Conservation (phyloP, 2,329 filamentous ascomycete genomes). For the Escovopsis sp. region DNA sequence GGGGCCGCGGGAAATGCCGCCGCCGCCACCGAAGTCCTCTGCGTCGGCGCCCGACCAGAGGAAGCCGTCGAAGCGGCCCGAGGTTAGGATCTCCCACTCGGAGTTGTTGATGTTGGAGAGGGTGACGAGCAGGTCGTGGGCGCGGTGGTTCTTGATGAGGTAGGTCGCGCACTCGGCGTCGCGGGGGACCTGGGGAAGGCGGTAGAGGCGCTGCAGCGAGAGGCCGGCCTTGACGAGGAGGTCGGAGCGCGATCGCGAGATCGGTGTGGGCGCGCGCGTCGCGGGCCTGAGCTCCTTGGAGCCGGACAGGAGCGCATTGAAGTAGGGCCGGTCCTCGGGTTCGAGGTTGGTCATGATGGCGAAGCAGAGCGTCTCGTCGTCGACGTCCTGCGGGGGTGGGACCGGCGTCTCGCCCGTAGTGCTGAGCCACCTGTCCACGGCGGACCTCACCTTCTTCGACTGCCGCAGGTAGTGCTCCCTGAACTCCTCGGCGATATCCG, state of each 20-base stretch:
- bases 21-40: slow-evolving; percentile 28
- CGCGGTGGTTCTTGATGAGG: slow-evolving; percentile 63
- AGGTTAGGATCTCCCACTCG: slow-evolving; percentile 95
- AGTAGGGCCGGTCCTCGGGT: slow-evolving; percentile 59
- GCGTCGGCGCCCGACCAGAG: slow-evolving; percentile 78
- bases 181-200: slow-evolving; percentile 54
- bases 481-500: slow-evolving; percentile 87
- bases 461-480: slow-evolving; percentile 84
- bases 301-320: slow-evolving; percentile 61
- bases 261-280: slow-evolving; percentile 52
- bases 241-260: slow-evolving; percentile 49
- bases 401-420: slow-evolving; percentile 60
- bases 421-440: slow-evolving; percentile 79
- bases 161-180: slow-evolving; percentile 79
- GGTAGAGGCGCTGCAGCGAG: slow-evolving; percentile 74
- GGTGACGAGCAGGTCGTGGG: slow-evolving; percentile 78
- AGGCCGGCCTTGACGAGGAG: slow-evolving; percentile 60
- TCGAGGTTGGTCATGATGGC: slow-evolving; percentile 82
- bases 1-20: slow-evolving; percentile 31
- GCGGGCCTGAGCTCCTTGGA: slow-evolving; percentile 39
- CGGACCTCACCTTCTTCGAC: slow-evolving; percentile 80
- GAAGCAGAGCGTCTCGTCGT: slow-evolving; percentile 87
- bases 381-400: slow-evolving; percentile 72
- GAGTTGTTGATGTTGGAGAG: slow-evolving; percentile 74
- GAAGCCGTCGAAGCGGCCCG: slow-evolving; percentile 89